A percentile compares a stretch with the other conserved stretches of the same genome.
These are phyloP conservation scores for Hygrophoropsis aurantiaca DNA, from an alignment of 768 basidiomycete species.

Conservation along the genomic window DNA sequence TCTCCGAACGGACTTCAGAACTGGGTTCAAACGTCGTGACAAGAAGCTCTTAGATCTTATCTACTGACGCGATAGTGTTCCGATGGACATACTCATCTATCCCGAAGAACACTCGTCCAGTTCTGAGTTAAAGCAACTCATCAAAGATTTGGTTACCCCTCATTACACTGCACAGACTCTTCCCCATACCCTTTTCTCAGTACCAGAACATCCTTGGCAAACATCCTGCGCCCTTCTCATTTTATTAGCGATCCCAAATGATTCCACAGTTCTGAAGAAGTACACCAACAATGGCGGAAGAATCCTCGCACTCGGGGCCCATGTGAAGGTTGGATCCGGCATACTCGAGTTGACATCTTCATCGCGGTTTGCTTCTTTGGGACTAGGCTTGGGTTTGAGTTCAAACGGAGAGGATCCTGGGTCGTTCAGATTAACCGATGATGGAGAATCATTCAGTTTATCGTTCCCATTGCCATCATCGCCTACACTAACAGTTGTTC, in stretches of 20 bases:
- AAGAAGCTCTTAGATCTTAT: too few relatives aligned
- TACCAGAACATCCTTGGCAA: constrained; percentile 75
- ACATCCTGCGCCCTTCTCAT: constrained; percentile 76
- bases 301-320: constrained; percentile 67
- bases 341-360: constrained; percentile 32
- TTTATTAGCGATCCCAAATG: constrained; percentile 58
- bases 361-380: constrained; percentile 37
- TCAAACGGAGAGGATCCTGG: constrained; percentile 23
- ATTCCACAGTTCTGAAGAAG: constrained; percentile 45
- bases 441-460: constrained; percentile 20
- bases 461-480: constrained; percentile 20
- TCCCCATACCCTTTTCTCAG: constrained; percentile 50
- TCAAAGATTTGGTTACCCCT: constrained; percentile 61
- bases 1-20: too few relatives aligned
- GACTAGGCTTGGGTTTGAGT: constrained; percentile 31
- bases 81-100: constrained; percentile 79
- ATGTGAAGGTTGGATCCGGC: constrained; percentile 50
- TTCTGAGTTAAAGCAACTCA: constrained; percentile 45
- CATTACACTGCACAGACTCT: constrained; percentile 80
- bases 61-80: too few relatives aligned
- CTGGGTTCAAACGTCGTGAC: too few relatives aligned
- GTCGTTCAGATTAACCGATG: constrained; percentile 24
- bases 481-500: constrained; percentile 8
- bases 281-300: constrained; percentile 71
- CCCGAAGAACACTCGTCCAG: constrained; percentile 57